Base-by-base conservation (phyloP, 805 yeast species). In the Ogataea salicorniae region DNA sequence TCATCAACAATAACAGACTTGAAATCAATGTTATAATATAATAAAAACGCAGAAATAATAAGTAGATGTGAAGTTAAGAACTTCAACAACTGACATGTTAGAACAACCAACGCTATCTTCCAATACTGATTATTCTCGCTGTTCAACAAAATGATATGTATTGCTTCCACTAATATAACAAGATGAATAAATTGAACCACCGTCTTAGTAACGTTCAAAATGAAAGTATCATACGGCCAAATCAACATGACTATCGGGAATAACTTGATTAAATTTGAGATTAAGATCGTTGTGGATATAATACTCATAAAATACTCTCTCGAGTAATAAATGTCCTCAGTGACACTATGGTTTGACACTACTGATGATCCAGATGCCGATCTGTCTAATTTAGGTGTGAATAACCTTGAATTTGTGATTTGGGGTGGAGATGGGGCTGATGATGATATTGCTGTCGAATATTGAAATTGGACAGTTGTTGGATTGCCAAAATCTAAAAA, bases 161-260 rank as follows among this genome's bases (percentile, higher is more conserved):
- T 43, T 4, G 64, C 69, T 41, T 67, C 70, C 7, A 67, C 53
- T 8, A 65, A 52, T 26, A 67, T 56, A 8, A 63, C 57, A 14
- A 62, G 43, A 46, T 67, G 65, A 15, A 67, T 59, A 4, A 64
- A 46, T 29, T 64, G 62, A 8, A 67, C 65, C n/a, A 62, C 49
- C 26, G 59, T 55, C 45, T 68, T 57, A 1, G 71, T 68, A 35
- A 66, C 51, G 38, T 63, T 60, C 36, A 68, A 83, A 3, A 84
- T 72, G 1, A 84, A 73, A n/a, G 86, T 78, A 60, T 94, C 97
- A 60, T 94, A 94, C 0, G 96, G 94, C 99, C 99, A 94, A 34
- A 94, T 92, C 33, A 94, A 72, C 91, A 92, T 92, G 34, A 94
- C 73, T 17, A 94, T 84, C 0, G 99, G 99, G 52, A 92, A 83